Evolutionary conservation across 345 rosid genomes (phyloP), one percentile per base, ranked within the genome.

Genomic region (Mallotus nudiflorus): DNA sequence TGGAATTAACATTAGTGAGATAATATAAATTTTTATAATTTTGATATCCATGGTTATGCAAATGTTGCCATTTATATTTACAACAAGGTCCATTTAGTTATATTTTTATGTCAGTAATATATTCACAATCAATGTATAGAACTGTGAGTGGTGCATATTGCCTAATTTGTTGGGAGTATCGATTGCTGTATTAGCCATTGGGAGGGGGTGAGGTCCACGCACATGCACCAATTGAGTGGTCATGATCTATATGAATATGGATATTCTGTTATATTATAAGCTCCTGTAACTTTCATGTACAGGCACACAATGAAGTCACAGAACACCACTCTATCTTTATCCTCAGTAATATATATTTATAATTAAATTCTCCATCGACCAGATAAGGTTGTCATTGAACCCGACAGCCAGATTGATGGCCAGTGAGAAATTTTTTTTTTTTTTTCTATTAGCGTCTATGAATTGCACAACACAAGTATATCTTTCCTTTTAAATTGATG

Each of bases 201-300:
- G 25, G n/a, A 29, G n/a, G 7, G 19, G 48, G 20, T 31, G 44
- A 20, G 75, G 75, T 54, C 69, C 68, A 22, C 75, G 44, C 62
- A 16, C 68, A 22, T 69, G 44, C 62, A 16, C 69, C 45, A 45
- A 64, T 20, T 54, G 62, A 63, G 75, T 54, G 75, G 75, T 31
- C 25, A 22, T 54, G 53, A 15, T 62, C 44, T 9, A 14, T 2
- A 40, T 62, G 52, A 39, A 62, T 33, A 6, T 33, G 25, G 48
- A 61, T 27, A 29, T 69, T 58, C 46, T 31, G 33, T 48, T 45
- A 29, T 45, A 33, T 51, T 28, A 13, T 37, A 63, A 54, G 63
- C 53, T 60, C 25, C 16, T 24, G 73, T 48, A 33, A 20, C 50
- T 63, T 18, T 62, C 62, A 54, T 40, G 42, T 40, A 39, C 19